Evolutionary conservation across 345 rosid genomes (phyloP), one percentile per base, ranked within the genome.

Genomic region (Psidium friedrichsthalianum): DNA sequence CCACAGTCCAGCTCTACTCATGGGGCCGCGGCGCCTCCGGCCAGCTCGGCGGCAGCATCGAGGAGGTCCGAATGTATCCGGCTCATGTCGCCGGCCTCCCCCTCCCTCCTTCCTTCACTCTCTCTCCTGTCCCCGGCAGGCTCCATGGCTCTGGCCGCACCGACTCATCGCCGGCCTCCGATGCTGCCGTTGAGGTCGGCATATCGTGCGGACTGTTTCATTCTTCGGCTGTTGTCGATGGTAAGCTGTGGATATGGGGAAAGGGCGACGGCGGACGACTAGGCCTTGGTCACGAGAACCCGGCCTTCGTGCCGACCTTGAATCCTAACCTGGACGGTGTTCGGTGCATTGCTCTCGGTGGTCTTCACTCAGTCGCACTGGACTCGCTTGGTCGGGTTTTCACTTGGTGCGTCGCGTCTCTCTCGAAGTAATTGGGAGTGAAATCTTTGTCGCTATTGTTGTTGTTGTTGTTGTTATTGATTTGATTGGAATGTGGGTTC

Each of bases 11-110:
- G 89, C 91, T 95, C 44, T 87, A 92, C 86, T 95, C 98, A 6
- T 97, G 98, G 99, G 99, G 99, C 81, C 92, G 94, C 88, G 98
- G 98, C 22, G 92, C 94, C 49, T 97, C 98, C 32, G 99, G 98
- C 89, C 99, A 97, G 88, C 94, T 97, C 55, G 98, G 98, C 59
- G 98, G 96, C 57, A 96, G 98, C 92, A 90, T 91, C 47, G 99
- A 97, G 86, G 95, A 95, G 90, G 87, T 88, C 57, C 90, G 95
- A 52, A 87, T 95, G 82, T 94, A 95, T 87, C 99, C 99, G 3
- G 89, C 93, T 51, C 93, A 94, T 2, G 96, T 93, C 12, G 93
- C 92, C 52, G 93, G 92, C 85, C 89, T 97, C 83, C 85, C 86
- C 52, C 84, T 95, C 12, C 90, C 92, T 56, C 88, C 89, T 74